phyloP scores from a whole-genome alignment of 345 rosid genomes.

The Populus alba region DNA sequence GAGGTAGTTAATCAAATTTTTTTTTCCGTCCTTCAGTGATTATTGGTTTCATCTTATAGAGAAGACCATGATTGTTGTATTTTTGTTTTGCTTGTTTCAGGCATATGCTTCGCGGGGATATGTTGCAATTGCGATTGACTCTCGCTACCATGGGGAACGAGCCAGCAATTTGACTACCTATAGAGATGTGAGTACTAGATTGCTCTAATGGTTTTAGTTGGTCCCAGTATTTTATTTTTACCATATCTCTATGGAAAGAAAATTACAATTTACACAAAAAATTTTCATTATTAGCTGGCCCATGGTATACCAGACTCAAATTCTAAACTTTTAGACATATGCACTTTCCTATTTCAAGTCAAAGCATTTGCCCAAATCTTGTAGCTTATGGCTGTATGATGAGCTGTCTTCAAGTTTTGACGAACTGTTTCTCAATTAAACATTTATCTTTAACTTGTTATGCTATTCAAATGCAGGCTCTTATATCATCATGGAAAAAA shows the following conservation, averaged over 20 bases:
- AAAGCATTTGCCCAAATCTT: neutral
- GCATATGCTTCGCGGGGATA: constrained; percentile 85
- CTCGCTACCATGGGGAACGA: constrained; percentile 84
- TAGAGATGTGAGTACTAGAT: constrained; percentile 39
- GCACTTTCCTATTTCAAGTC: neutral
- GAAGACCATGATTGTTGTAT: neutral
- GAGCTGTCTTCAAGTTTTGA: neutral
- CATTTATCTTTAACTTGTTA: constrained; percentile 4
- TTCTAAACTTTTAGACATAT: neutral
- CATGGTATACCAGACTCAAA: neutral
- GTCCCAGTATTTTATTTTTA: neutral
- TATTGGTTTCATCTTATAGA: neutral
- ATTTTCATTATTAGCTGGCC: neutral
- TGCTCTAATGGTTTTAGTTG: neutral
- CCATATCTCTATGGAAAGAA: neutral
- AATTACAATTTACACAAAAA: neutral
- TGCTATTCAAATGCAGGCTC: constrained; percentile 56
- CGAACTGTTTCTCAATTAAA: neutral
- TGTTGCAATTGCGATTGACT: constrained; percentile 66
- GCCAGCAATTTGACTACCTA: constrained; percentile 55
- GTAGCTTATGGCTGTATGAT: neutral
- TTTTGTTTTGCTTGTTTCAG: constrained; percentile 32
- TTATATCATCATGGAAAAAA: constrained; percentile 76
- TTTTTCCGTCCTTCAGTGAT: neutral
- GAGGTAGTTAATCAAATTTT: constrained; percentile 40